Evolutionary conservation across 352 stramenopile species (phyloP).

Genomic region (Phytophthora citricola): DNA sequence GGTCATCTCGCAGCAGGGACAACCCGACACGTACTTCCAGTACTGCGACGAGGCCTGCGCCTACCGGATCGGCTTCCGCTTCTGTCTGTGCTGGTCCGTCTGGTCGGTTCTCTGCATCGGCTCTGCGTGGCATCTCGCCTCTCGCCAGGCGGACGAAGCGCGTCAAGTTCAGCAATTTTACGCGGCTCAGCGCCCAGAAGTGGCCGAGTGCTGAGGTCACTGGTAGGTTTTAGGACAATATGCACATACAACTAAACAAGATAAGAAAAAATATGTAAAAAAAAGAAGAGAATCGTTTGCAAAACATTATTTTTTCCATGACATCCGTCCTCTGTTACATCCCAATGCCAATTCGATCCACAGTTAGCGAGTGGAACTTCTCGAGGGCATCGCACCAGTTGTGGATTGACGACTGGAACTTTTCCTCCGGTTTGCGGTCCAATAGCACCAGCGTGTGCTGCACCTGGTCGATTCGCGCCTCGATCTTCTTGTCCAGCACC

Average conservation of each 20-base stretch:
- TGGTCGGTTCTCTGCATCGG: constrained; percentile 82
- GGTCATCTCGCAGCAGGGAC: constrained; percentile 68
- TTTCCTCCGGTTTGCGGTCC: constrained; percentile 68
- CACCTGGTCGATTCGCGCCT: constrained; percentile 94
- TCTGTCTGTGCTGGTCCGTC: constrained; percentile 84
- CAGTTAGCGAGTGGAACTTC: constrained; percentile 71
- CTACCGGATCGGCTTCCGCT: constrained; percentile 83
- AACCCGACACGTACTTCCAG: constrained; percentile 72
- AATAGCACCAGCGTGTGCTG: constrained; percentile 78
- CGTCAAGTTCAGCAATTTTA: constrained; percentile 70
- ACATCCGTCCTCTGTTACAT: constrained; percentile 31
- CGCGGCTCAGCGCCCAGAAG: constrained; percentile 34
- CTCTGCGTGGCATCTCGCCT: constrained; percentile 59
- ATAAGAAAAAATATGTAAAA: constrained; percentile 27
- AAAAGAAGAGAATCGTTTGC: constrained; percentile 18
- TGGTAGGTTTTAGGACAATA: constrained; percentile 31
- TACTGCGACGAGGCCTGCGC: constrained; percentile 81
- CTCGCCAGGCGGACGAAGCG: constrained; percentile 59
- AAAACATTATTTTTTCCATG: constrained; percentile 12
- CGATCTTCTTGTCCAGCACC: constrained; percentile 93
- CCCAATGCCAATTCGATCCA: constrained; percentile 57
- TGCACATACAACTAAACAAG: constrained; percentile 29
- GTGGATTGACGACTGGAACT: constrained; percentile 72
- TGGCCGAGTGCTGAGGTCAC: constrained; percentile 35
- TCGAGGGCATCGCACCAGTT: constrained; percentile 77